Percentiles rank a stretch among this genome's conserved stretches.
These are phyloP conservation scores for Cucurbita argyrosperma DNA, from an alignment of 306 rosid species.

Conservation along the genomic window DNA sequence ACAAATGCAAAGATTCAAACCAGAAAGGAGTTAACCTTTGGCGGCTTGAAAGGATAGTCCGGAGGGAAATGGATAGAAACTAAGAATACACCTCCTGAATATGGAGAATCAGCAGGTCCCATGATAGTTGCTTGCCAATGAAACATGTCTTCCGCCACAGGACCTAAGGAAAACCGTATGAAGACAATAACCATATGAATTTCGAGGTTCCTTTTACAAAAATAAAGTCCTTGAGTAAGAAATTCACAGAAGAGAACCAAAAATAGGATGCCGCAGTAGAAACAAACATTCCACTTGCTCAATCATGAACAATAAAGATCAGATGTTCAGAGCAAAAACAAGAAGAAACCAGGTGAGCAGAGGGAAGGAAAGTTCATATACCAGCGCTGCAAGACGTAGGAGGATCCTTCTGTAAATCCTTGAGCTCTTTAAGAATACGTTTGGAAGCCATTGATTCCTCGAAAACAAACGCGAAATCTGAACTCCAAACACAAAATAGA, in stretches of 20 bases:
- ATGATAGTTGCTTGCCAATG: conserved; percentile 89
- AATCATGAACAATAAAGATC: too few relatives aligned
- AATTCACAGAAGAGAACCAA: not conserved
- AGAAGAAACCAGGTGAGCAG: not conserved
- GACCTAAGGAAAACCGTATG: conserved; percentile 29
- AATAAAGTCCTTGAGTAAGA: not conserved
- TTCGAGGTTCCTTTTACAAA: not conserved
- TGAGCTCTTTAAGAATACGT: conserved; percentile 74
- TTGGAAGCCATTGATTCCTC: conserved; percentile 50
- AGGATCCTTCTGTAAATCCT: conserved; percentile 91
- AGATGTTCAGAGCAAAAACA: not conserved
- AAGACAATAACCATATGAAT: not conserved
- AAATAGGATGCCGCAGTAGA: not conserved
- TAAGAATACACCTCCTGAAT: conserved; percentile 68
- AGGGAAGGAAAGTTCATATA: conserved; percentile 6
- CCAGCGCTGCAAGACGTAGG: conserved; percentile 92
- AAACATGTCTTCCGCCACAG: conserved; percentile 92
- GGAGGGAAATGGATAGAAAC: conserved; percentile 81
- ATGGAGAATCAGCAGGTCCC: conserved; percentile 86
- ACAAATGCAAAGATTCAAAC: not conserved
- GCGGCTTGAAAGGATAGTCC: conserved; percentile 91
- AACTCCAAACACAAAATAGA: not conserved
- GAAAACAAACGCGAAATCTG: not conserved
- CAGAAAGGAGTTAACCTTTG: conserved; percentile 33
- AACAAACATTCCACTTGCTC: not conserved